phyloP scores from a whole-genome alignment of 176 grass and related monocot genomes.

The Secale cereale region DNA sequence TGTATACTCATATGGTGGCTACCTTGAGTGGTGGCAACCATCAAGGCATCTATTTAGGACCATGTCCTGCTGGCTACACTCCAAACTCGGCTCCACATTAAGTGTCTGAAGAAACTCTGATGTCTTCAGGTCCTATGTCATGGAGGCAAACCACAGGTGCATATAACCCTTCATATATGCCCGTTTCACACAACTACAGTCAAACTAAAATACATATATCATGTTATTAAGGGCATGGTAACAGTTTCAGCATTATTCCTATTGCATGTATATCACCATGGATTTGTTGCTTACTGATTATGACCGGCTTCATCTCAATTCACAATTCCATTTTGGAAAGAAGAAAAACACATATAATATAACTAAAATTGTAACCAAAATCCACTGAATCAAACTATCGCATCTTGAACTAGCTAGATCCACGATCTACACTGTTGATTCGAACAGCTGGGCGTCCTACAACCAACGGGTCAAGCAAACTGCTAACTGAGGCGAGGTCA shows the following conservation, averaged over 20 bases:
- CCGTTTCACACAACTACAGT: neutral
- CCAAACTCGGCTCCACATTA: neutral
- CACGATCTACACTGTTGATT: slow-evolving; percentile 15
- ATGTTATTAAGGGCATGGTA: neutral
- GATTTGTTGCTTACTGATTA: neutral
- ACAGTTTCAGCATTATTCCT: neutral
- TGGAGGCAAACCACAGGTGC: neutral
- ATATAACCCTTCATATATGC: neutral
- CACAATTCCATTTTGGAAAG: neutral
- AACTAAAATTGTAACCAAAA: neutral
- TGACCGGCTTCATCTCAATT: neutral
- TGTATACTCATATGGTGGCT: neutral
- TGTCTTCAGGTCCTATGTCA: neutral
- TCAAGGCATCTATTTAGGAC: neutral
- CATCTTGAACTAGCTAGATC: neutral
- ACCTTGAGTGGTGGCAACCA: neutral
- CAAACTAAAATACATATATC: neutral
- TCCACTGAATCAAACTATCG: neutral
- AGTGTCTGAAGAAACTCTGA: neutral
- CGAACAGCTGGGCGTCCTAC: neutral
- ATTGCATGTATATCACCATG: neutral
- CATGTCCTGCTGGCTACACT: neutral
- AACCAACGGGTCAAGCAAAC: neutral
- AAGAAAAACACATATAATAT: neutral
- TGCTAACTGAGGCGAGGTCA: neutral